Conservation (phyloP, 805 yeast genomes). For the Diddensiella caesifluorescens region DNA sequence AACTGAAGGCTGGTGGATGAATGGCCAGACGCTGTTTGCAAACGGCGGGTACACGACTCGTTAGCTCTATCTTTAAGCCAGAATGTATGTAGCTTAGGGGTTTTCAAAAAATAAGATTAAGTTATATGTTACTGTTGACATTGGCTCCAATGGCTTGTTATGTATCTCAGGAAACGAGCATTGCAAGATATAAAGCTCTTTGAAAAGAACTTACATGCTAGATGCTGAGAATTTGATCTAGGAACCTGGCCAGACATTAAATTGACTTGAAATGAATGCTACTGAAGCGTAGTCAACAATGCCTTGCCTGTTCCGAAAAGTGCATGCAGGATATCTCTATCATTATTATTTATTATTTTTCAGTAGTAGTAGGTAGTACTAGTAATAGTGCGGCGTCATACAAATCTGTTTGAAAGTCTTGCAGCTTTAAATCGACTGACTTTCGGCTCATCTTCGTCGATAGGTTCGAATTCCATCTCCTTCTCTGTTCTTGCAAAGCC, state of each 20-base stretch:
- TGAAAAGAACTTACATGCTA: slow-evolving; percentile 1
- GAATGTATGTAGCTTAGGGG: background rate
- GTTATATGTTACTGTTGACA: too few relatives aligned
- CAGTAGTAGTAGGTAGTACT: background rate
- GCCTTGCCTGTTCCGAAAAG: too few relatives aligned
- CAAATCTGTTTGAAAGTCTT: slow-evolving; percentile 15
- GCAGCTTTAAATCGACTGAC: slow-evolving; percentile 69
- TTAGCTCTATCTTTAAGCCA: slow-evolving; percentile 20
- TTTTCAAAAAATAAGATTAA: too few relatives aligned
- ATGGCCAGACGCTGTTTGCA: slow-evolving; percentile 63
- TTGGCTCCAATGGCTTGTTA: background rate
- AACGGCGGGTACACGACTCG: slow-evolving; percentile 65
- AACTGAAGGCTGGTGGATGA: slow-evolving; percentile 64
- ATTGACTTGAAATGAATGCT: too few relatives aligned
- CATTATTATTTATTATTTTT: too few relatives aligned
- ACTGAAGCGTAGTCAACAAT: too few relatives aligned
- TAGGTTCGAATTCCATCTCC: slow-evolving; percentile 59
- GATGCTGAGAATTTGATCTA: slow-evolving; percentile 2
- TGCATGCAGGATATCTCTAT: too few relatives aligned
- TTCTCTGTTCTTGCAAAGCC: slow-evolving; percentile 44
- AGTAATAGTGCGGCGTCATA: background rate
- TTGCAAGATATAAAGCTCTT: background rate
- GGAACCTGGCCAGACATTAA: slow-evolving; percentile 2
- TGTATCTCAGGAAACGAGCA: slow-evolving; percentile 13
- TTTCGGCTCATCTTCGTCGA: slow-evolving; percentile 56